Evolutionary conservation across 768 basidiomycete species (phyloP).

Genomic region (Leucosporidium yakuticum): DNA sequence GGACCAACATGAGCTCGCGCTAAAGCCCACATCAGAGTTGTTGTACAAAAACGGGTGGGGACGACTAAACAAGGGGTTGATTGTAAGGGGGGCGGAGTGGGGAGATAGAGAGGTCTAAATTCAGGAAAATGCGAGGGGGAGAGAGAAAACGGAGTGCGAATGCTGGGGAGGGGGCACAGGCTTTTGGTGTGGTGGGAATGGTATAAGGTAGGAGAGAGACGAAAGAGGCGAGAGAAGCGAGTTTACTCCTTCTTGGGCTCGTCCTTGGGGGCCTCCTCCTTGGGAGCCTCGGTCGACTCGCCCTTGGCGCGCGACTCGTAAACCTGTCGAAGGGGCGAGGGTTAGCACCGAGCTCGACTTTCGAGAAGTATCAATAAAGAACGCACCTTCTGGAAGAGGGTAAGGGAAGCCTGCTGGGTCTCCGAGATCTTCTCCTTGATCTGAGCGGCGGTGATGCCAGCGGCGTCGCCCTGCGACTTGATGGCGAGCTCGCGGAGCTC

Average conservation of each 20-base stretch:
- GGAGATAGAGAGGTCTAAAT: too few species aligned
- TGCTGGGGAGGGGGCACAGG: too few species aligned
- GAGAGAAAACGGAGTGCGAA: too few species aligned
- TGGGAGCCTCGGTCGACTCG: neutral
- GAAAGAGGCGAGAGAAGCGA: too few species aligned
- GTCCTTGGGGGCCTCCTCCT: constrained; percentile 5
- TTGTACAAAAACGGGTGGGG: too few species aligned
- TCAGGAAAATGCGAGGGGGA: too few species aligned
- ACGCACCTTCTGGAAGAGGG: constrained; percentile 68
- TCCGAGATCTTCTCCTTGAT: constrained; percentile 91
- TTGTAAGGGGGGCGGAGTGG: too few species aligned
- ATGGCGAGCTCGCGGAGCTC: constrained; percentile 83
- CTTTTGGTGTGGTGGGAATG: too few species aligned
- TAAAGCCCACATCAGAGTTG: too few species aligned
- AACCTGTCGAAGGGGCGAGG: neutral
- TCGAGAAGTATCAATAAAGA: neutral
- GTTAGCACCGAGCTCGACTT: constrained; percentile 5
- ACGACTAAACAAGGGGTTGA: too few species aligned
- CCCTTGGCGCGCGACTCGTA: constrained; percentile 3
- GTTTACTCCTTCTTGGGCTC: constrained; percentile 3
- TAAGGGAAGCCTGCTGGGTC: constrained; percentile 88
- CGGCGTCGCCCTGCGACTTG: constrained; percentile 84
- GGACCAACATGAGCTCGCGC: too few species aligned
- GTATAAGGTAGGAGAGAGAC: too few species aligned
- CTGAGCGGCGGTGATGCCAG: constrained; percentile 68